phyloP scores from a whole-genome alignment of 441 rosid genomes.

The Gossypium gossypioides region DNA sequence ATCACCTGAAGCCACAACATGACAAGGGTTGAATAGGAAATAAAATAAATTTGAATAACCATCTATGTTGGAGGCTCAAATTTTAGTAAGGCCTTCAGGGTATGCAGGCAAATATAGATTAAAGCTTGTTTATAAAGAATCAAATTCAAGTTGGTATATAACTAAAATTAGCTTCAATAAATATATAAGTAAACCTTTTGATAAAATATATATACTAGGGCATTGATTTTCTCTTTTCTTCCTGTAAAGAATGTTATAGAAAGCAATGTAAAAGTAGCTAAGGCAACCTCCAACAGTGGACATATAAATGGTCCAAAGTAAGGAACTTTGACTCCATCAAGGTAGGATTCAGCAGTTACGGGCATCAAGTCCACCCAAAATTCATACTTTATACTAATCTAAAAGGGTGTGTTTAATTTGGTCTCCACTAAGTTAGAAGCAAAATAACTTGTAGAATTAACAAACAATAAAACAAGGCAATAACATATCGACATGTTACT shows the following conservation, averaged over 20 bases:
- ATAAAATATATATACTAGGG: neutral
- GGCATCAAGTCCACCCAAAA: neutral
- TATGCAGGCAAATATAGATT: neutral
- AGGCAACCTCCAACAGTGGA: neutral
- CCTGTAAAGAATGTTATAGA: neutral
- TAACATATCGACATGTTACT: neutral
- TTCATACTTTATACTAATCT: neutral
- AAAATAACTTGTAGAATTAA: neutral
- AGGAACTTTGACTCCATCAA: neutral
- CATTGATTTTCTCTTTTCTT: neutral
- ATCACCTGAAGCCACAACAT: neutral
- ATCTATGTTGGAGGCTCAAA: neutral
- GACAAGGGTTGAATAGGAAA: neutral
- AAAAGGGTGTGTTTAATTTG: neutral
- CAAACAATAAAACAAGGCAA: neutral
- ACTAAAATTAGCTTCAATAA: neutral
- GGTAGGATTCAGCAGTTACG: neutral
- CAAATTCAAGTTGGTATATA: neutral
- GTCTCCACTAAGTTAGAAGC: neutral
- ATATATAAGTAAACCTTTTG: neutral
- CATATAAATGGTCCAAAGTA: neutral
- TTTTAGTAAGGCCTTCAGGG: neutral
- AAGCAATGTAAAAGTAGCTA: neutral
- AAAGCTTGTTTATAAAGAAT: neutral
- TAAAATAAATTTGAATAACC: neutral